Evolutionary conservation across 1,139 yeast genomes (phyloP).

Genomic region (Candida sanyaensis): DNA sequence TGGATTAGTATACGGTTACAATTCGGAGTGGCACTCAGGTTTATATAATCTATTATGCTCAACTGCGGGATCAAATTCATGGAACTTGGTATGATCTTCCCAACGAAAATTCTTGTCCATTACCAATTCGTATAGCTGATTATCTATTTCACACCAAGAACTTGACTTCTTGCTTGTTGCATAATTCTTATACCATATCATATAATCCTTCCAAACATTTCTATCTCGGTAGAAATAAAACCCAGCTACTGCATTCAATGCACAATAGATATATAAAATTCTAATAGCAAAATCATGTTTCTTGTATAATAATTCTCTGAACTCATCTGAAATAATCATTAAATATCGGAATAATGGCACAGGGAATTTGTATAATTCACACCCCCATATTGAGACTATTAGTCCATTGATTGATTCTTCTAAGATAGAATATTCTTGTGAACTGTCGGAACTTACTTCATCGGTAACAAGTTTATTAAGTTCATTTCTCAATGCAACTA

Average conservation of each 20-base stretch:
- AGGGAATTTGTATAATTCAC: slow-evolving; percentile 23
- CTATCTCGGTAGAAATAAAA: slow-evolving; percentile 21
- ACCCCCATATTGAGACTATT: slow-evolving; percentile 9
- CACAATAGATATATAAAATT: slow-evolving; percentile 24
- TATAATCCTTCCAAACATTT: slow-evolving; percentile 31
- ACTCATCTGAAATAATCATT: slow-evolving; percentile 19
- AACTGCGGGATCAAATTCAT: slow-evolving; percentile 11
- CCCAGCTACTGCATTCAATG: slow-evolving; percentile 21
- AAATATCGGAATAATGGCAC: slow-evolving; percentile 32
- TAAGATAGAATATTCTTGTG: background rate
- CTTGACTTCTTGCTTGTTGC: slow-evolving; percentile 9
- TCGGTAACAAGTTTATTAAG: slow-evolving; percentile 10
- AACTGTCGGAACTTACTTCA: slow-evolving; percentile 10
- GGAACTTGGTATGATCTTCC: slow-evolving; percentile 4
- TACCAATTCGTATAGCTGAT: slow-evolving; percentile 15
- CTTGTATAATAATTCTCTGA: slow-evolving; percentile 21
- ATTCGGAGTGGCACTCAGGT: background rate
- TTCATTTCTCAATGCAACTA: slow-evolving; percentile 16
- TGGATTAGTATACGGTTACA: too few species aligned
- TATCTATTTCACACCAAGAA: slow-evolving; percentile 16
- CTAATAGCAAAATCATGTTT: slow-evolving; percentile 27
- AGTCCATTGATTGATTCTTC: slow-evolving; percentile 5
- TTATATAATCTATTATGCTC: background rate
- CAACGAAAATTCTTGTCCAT: slow-evolving; percentile 5
- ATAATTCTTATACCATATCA: slow-evolving; percentile 23